phyloP scores from a whole-genome alignment of 2,329 filamentous ascomycete species.

The Xylariaceae sp. region DNA sequence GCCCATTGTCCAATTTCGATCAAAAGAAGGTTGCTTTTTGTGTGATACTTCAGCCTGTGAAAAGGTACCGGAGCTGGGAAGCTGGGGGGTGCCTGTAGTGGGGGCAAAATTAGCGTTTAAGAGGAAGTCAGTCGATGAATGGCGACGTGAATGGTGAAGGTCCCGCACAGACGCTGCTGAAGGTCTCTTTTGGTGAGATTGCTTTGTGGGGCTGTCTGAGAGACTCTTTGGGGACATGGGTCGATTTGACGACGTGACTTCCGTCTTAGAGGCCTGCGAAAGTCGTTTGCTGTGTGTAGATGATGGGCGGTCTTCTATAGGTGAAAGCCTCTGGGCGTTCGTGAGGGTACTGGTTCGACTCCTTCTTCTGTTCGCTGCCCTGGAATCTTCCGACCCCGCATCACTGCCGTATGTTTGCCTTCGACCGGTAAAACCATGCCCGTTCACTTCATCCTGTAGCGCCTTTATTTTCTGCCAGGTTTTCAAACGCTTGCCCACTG shows the following conservation, averaged over 20 bases:
- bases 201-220: conserved; percentile 44
- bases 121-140: conserved; percentile 78
- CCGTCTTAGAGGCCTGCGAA: conserved; percentile 49
- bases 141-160: conserved; percentile 75
- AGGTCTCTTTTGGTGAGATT: conserved; percentile 53
- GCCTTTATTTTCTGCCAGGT: conserved; percentile 96
- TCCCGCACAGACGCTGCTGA: conserved; percentile 79
- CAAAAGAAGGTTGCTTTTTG: conserved; percentile 64
- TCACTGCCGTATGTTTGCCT: conserved; percentile 55
- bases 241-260: conserved; percentile 39
- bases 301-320: conserved; percentile 40
- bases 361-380: conserved; percentile 36
- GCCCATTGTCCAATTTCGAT: conserved; percentile 64
- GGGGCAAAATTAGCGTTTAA: conserved; percentile 33
- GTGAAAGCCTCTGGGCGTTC: conserved; percentile 39
- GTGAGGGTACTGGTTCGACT: conserved; percentile 56
- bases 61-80: conserved; percentile 40
- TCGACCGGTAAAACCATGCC: conserved; percentile 38
- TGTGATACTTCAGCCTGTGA: conserved; percentile 40
- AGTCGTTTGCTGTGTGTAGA: conserved; percentile 45
- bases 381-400: conserved; percentile 49
- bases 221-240: conserved; percentile 36
- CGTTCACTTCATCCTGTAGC: conserved; percentile 79
- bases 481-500: conserved; percentile 81
- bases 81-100: conserved; percentile 37